Percentiles rank a stretch among this genome's conserved stretches.
Evolutionary conservation across 352 stramenopile species (phyloP).

Genomic region (Phytophthora sp.): DNA sequence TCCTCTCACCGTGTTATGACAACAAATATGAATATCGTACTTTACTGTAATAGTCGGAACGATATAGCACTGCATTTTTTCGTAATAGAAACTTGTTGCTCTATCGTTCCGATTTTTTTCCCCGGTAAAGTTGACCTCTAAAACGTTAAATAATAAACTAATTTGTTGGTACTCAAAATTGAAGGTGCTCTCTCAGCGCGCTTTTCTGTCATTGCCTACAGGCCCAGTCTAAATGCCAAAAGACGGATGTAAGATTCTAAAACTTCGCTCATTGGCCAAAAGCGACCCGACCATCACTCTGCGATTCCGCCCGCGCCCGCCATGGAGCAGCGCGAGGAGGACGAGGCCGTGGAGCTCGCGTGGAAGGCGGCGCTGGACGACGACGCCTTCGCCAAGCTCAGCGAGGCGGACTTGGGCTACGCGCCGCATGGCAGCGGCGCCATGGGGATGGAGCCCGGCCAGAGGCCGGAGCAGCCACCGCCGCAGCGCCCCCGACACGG

Average conservation of each 20-base stretch:
- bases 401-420: slow-evolving; percentile 40
- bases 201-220: too few species aligned
- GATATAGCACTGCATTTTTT: neutral
- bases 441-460: slow-evolving; percentile 15
- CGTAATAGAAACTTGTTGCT: neutral
- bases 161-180: too few species aligned
- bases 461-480: slow-evolving; percentile 10
- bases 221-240: too few species aligned
- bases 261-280: too few species aligned
- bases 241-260: too few species aligned
- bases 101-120: neutral
- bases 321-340: slow-evolving; percentile 40
- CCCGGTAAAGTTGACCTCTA: neutral
- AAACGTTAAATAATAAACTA: too few species aligned
- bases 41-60: neutral
- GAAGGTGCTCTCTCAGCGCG: too few species aligned
- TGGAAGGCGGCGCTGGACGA: slow-evolving; percentile 58
- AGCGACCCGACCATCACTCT: slow-evolving; percentile 28
- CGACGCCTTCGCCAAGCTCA: slow-evolving; percentile 50
- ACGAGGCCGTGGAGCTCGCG: slow-evolving; percentile 48
- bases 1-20: neutral
- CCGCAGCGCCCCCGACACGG: slow-evolving; percentile 1
- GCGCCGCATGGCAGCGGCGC: neutral
- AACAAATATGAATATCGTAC: neutral
- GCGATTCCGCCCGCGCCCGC: slow-evolving; percentile 12